Evolutionary conservation across 2,329 filamentous ascomycete species (phyloP).

Genomic region (Ophiocordyceps camponoti-leonardi): DNA sequence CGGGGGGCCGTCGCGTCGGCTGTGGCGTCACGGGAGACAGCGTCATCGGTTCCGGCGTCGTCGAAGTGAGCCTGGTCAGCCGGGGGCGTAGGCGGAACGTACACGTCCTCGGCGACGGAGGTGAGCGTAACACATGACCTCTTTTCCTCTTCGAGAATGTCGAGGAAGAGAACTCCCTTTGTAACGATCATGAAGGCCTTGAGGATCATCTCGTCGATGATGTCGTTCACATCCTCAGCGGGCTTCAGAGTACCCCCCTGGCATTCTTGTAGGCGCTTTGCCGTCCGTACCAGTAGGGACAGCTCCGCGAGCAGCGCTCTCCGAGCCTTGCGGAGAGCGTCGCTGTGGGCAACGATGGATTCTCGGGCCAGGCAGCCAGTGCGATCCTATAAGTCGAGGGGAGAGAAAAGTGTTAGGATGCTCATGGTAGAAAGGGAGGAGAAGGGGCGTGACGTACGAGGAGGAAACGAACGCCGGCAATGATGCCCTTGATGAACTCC

Average conservation of each 20-base stretch:
- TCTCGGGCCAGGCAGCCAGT: slow-evolving; percentile 79
- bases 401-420: neutral
- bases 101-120: slow-evolving; percentile 39
- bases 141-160: slow-evolving; percentile 57
- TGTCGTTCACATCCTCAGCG: slow-evolving; percentile 47
- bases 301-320: slow-evolving; percentile 82
- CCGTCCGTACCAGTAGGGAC: slow-evolving; percentile 74
- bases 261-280: slow-evolving; percentile 67
- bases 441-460: slow-evolving; percentile 44
- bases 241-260: slow-evolving; percentile 32
- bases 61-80: slow-evolving; percentile 12
- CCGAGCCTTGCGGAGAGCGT: slow-evolving; percentile 61
- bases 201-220: slow-evolving; percentile 83
- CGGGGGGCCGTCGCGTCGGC: neutral
- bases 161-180: slow-evolving; percentile 75
- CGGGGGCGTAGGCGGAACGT: slow-evolving; percentile 45
- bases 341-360: slow-evolving; percentile 53
- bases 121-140: slow-evolving; percentile 30
- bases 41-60: neutral
- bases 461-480: slow-evolving; percentile 80
- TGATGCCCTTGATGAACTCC: slow-evolving; percentile 86
- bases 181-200: slow-evolving; percentile 92
- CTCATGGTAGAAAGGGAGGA: neutral
- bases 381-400: slow-evolving; percentile 45
- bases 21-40: neutral